Percentiles rank a stretch among this genome's conserved stretches.
Evolutionary conservation across 352 stramenopile species (phyloP).

Genomic region (Phytophthora pini): DNA sequence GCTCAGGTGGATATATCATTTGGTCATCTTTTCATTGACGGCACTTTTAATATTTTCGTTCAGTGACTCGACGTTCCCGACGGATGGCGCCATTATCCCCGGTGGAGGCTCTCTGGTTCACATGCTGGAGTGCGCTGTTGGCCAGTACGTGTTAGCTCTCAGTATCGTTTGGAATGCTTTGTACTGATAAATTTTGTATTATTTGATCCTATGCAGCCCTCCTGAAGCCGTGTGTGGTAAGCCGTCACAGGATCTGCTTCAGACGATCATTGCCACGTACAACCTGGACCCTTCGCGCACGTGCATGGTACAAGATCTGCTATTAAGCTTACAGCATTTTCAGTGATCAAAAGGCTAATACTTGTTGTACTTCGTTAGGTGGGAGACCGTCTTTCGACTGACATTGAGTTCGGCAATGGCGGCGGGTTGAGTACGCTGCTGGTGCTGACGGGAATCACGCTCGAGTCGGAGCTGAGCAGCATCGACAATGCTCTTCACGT

Average conservation of each 20-base stretch:
- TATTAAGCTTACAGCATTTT: neutral
- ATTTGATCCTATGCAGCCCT: conserved; percentile 36
- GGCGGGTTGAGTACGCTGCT: conserved; percentile 78
- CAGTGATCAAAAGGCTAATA: neutral
- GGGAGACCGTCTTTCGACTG: conserved; percentile 81
- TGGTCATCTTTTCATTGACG: neutral
- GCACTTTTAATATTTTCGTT: neutral
- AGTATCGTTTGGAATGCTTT: neutral
- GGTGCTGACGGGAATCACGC: conserved; percentile 77
- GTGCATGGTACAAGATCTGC: conserved; percentile 66
- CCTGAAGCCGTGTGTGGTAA: conserved; percentile 84
- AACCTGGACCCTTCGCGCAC: conserved; percentile 71
- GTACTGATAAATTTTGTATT: conserved; percentile 5
- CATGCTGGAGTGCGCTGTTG: conserved; percentile 70
- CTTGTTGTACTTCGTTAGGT: conserved; percentile 45
- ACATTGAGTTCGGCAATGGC: conserved; percentile 85
- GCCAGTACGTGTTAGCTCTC: conserved; percentile 49
- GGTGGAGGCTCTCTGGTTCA: conserved; percentile 74
- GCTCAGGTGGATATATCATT: neutral
- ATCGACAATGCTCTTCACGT: conserved; percentile 62
- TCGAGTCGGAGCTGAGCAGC: conserved; percentile 56
- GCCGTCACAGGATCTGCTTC: conserved; percentile 82
- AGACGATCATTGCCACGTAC: conserved; percentile 82
- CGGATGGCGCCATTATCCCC: conserved; percentile 75
- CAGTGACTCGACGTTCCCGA: conserved; percentile 81